phyloP scores from a whole-genome alignment of 2,329 filamentous ascomycete species.

The Fusarium beomiforme region DNA sequence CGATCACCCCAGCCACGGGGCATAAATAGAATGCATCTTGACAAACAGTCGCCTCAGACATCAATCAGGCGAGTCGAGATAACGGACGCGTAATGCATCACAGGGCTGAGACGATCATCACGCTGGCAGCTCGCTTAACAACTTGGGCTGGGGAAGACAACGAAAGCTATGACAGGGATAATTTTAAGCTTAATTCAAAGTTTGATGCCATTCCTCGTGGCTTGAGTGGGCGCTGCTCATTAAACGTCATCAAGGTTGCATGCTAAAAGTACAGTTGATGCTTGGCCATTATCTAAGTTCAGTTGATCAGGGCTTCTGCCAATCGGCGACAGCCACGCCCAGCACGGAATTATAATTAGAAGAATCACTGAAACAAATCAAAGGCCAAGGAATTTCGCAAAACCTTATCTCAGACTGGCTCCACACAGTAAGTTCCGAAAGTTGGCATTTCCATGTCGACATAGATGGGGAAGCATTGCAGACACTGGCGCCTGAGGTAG shows the following conservation, averaged over 20 bases:
- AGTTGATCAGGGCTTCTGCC: not conserved
- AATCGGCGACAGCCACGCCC: slow-evolving; percentile 13
- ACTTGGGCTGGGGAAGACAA: not conserved
- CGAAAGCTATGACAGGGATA: not conserved
- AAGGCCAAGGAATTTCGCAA: not conserved
- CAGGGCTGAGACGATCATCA: slow-evolving; percentile 2
- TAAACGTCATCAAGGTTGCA: not conserved
- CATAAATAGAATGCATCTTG: not conserved
- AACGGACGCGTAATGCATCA: slow-evolving; percentile 18
- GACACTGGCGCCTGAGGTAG: fast-evolving
- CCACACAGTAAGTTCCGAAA: too few species aligned
- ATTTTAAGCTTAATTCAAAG: slow-evolving; percentile 13
- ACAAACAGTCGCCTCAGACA: not conserved
- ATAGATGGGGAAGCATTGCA: not conserved
- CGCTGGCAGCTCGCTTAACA: not conserved
- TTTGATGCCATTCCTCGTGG: not conserved
- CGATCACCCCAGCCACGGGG: slow-evolving; percentile 13
- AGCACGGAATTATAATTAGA: slow-evolving; percentile 10
- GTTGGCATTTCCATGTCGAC: not conserved
- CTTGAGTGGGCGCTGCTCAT: not conserved
- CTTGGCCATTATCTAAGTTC: slow-evolving; percentile 16
- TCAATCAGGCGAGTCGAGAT: not conserved
- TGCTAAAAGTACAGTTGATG: not conserved
- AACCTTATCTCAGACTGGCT: not conserved
- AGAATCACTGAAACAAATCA: not conserved